Conservation (phyloP, 108 stramenopile species). For the Skeletonema costatum region DNA sequence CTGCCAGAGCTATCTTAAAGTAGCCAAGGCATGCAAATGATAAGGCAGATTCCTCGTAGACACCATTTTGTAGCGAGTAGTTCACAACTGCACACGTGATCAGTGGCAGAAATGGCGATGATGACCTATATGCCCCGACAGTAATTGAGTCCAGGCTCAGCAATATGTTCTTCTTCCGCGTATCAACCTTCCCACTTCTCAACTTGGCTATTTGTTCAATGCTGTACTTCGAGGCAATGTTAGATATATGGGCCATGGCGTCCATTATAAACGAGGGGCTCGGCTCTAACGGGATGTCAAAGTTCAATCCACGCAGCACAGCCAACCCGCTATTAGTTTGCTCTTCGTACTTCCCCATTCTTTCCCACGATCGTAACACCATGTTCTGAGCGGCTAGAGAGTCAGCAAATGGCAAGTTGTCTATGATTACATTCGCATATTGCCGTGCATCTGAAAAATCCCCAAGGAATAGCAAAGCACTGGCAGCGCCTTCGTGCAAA, state of each 20-base stretch:
- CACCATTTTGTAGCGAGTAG: slow-evolving; percentile 10
- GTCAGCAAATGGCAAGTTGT: slow-evolving; percentile 4
- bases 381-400: neutral
- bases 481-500: slow-evolving; percentile 12
- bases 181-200: neutral
- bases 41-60: slow-evolving; percentile 2
- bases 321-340: neutral
- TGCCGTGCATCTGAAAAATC: neutral
- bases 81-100: slow-evolving; percentile 13
- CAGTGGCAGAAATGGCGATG: slow-evolving; percentile 7
- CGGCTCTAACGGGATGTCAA: neutral
- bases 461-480: slow-evolving; percentile 2
- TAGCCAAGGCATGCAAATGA: slow-evolving; percentile 4
- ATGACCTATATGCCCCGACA: neutral
- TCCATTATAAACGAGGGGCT: neutral
- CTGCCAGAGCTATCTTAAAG: slow-evolving; percentile 3
- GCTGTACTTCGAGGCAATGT: slow-evolving; percentile 1
- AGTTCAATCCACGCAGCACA: neutral
- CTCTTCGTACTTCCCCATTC: neutral
- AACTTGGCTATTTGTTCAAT: neutral
- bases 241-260: neutral
- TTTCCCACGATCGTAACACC: neutral
- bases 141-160: neutral
- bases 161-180: neutral
- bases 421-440: slow-evolving; percentile 4